Evolutionary conservation across 2,329 filamentous ascomycete genomes (phyloP).

Genomic region (Cladophialophora psammophila): DNA sequence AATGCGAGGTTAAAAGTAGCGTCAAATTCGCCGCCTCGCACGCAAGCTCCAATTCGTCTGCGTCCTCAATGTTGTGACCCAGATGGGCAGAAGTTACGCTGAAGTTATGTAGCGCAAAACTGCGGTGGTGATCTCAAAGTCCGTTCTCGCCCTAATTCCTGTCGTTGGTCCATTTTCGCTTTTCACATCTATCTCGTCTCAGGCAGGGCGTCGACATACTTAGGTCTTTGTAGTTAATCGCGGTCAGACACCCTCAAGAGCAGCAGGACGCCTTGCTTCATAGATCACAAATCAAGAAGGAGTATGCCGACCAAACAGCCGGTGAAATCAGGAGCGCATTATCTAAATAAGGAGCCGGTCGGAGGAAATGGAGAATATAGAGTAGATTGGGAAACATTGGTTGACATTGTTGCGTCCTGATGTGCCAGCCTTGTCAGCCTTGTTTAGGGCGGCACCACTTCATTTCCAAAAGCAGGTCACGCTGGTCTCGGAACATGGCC

Average conservation of each 20-base stretch:
- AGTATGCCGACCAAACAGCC: neutral
- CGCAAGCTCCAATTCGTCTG: neutral
- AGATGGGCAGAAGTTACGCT: neutral
- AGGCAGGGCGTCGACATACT: neutral
- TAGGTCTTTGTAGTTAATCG: neutral
- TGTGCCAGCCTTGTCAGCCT: neutral
- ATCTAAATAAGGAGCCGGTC: neutral
- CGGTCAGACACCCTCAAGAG: neutral
- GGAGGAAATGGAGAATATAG: neutral
- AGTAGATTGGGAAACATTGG: neutral
- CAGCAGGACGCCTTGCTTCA: neutral
- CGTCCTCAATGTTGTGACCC: neutral
- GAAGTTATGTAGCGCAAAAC: neutral
- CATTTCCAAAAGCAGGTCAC: neutral
- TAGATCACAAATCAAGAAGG: neutral
- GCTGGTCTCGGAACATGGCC: neutral
- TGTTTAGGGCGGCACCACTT: constrained; percentile 1
- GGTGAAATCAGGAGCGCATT: neutral
- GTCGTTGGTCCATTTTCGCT: neutral
- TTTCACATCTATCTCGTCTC: neutral
- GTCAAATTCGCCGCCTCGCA: neutral
- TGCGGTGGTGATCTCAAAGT: neutral
- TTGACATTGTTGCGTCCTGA: no score
- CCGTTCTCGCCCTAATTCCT: neutral
- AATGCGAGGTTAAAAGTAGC: neutral